Evolutionary conservation across 306 rosid species (phyloP), one percentile per base, ranked within the genome.

Genomic region (Oemleria cerasiformis): DNA sequence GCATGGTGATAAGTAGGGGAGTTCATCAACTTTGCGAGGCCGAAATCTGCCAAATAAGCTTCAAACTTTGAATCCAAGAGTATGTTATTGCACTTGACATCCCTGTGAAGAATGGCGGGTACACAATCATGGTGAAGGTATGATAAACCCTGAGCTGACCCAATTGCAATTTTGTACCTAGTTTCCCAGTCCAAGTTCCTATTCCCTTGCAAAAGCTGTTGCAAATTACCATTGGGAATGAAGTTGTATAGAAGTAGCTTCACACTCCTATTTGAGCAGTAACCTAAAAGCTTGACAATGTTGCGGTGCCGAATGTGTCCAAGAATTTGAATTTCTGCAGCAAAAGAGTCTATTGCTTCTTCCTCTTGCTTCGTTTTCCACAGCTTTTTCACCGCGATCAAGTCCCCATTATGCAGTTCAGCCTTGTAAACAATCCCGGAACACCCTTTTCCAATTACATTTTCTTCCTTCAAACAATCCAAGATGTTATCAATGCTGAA

Each of bases 121-220:
- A 86, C 92, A 55, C 99, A 95, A 73, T 95, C 92, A 83, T 95
- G 99, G 56, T 95, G 99, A 80, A 95, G 97, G 73, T 95, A 95
- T 71, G 99, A 85, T 40, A 95, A 70, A 66, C 99, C 99, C 48
- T 95, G 97, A 41, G 97, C 97, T 7, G 96, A 85, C 7, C 99
- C 99, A 7, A 95, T 89, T 12, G 99, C 99, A 56, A 95, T 95
- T 81, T 89, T 95, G 87, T 95, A 95, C 75, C 99, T 81, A 12
- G 87, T 95, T 78, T 95, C 97, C 99, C 99, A 95, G 70, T 89
- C 97, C 59, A 95, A 69, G 80, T 85, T 86, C 80, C 97, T 85
- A 74, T 84, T 89, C 70, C 72, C 96, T 83, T 83, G 89, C 85
- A 95, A 77, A 34, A 95, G 92, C 80, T 88, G 96, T 77, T 89